Conservation (phyloP, 2,329 filamentous ascomycete species). For the Trichophyton mentagrophytes region DNA sequence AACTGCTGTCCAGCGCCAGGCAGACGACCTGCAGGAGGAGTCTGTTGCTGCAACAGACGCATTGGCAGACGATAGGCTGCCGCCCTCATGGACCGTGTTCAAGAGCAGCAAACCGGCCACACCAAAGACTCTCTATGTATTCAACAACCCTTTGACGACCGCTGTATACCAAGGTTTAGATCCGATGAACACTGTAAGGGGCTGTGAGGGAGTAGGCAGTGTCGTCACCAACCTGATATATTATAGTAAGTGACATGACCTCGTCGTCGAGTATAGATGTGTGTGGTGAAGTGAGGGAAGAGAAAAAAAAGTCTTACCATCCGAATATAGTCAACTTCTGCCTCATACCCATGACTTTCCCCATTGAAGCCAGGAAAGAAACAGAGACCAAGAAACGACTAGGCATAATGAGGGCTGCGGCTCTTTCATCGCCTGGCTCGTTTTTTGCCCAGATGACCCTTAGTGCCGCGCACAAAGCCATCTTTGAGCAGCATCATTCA, state of each 20-base stretch:
- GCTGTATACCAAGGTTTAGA: slow-evolving; percentile 1
- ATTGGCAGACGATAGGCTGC: neutral
- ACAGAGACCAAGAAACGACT: slow-evolving; percentile 17
- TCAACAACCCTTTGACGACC: neutral
- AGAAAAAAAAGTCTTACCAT: neutral
- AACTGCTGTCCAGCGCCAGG: too few species aligned
- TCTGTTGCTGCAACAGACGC: neutral
- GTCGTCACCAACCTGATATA: neutral
- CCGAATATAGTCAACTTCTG: slow-evolving; percentile 20
- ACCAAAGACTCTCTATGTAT: neutral
- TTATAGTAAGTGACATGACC: slow-evolving; percentile 5
- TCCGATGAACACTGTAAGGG: slow-evolving; percentile 6
- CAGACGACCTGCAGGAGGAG: neutral
- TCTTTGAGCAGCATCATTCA: slow-evolving; percentile 19
- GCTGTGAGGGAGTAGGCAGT: slow-evolving; percentile 1
- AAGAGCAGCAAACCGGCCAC: neutral
- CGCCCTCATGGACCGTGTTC: slow-evolving; percentile 6
- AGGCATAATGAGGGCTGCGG: slow-evolving; percentile 21
- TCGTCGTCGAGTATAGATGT: neutral
- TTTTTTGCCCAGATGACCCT: slow-evolving; percentile 31
- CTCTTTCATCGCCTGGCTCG: slow-evolving; percentile 25
- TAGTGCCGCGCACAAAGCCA: slow-evolving; percentile 28
- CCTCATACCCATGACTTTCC: slow-evolving; percentile 30
- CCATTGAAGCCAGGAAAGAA: slow-evolving; percentile 20
- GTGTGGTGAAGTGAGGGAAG: neutral